phyloP scores from a whole-genome alignment of 768 basidiomycete genomes.

The Mycena indigotica region DNA sequence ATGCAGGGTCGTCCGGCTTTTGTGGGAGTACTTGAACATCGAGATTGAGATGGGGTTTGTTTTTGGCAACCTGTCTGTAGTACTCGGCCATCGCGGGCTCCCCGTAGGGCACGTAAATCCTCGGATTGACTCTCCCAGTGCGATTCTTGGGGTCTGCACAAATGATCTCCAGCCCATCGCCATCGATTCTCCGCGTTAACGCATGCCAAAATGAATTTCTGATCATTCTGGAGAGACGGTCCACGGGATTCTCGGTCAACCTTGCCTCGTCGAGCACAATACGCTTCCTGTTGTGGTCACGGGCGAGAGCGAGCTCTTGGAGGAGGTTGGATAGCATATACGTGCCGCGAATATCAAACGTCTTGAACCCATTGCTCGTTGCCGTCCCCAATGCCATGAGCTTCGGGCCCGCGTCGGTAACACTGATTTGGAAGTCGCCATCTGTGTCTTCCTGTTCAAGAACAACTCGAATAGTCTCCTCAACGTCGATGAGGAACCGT shows the following conservation, averaged over 20 bases:
- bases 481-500: conserved; percentile 95
- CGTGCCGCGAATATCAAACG: conserved; percentile 96
- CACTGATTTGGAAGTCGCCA: conserved; percentile 93
- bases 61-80: conserved; percentile 85
- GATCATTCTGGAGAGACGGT: conserved; percentile 96
- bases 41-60: conserved; percentile 92
- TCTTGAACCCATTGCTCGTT: conserved; percentile 97
- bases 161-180: conserved; percentile 95
- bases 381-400: conserved; percentile 95
- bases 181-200: conserved; percentile 93
- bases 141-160: conserved; percentile 98
- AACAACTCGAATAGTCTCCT: conserved; percentile 94
- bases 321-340: conserved; percentile 99
- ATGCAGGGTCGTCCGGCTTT: conserved; percentile 83
- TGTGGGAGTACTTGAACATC: conserved; percentile 89
- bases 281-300: conserved; percentile 92
- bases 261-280: conserved; percentile 99
- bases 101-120: conserved; percentile 92
- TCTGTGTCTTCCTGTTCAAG: conserved; percentile 99
- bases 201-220: conserved; percentile 98
- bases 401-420: conserved; percentile 96
- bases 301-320: conserved; percentile 96
- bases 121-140: conserved; percentile 83
- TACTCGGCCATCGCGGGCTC: conserved; percentile 96
- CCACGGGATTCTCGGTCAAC: conserved; percentile 95